phyloP scores from a whole-genome alignment of 345 rosid species.

The Sonneratia alba region DNA sequence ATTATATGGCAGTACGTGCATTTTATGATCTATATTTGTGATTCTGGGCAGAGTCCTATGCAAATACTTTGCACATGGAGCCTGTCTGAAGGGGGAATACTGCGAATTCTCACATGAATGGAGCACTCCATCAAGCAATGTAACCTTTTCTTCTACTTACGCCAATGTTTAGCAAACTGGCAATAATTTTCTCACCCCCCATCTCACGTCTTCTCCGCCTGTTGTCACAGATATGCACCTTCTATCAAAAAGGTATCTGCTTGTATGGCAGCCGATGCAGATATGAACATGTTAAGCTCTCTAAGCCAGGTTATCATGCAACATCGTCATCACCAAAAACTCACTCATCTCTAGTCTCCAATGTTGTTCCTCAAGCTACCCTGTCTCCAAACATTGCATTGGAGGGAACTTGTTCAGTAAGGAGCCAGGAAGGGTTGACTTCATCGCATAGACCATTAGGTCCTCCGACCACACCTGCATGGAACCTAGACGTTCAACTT shows the following conservation, averaged over 20 bases:
- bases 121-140: slow-evolving; percentile 57
- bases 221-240: slow-evolving; percentile 63
- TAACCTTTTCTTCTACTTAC: slow-evolving; percentile 13
- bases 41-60: slow-evolving; percentile 45
- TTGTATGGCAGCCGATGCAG: slow-evolving; percentile 77
- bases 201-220: slow-evolving; percentile 5
- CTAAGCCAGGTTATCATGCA: slow-evolving; percentile 4
- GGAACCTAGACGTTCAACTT: slow-evolving; percentile 31
- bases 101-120: slow-evolving; percentile 88
- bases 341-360: neutral
- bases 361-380: neutral
- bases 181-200: neutral
- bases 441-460: slow-evolving; percentile 1
- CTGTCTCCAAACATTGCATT: neutral
- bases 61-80: slow-evolving; percentile 87
- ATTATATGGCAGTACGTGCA: neutral
- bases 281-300: slow-evolving; percentile 59
- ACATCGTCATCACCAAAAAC: neutral
- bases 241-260: slow-evolving; percentile 82
- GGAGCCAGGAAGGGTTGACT: slow-evolving; percentile 1
- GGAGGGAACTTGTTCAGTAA: neutral
- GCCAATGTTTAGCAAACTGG: neutral
- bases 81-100: slow-evolving; percentile 85
- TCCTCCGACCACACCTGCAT: slow-evolving; percentile 16
- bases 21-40: neutral